phyloP scores from a whole-genome alignment of 2,329 filamentous ascomycete genomes.

The Exophiala sp. region DNA sequence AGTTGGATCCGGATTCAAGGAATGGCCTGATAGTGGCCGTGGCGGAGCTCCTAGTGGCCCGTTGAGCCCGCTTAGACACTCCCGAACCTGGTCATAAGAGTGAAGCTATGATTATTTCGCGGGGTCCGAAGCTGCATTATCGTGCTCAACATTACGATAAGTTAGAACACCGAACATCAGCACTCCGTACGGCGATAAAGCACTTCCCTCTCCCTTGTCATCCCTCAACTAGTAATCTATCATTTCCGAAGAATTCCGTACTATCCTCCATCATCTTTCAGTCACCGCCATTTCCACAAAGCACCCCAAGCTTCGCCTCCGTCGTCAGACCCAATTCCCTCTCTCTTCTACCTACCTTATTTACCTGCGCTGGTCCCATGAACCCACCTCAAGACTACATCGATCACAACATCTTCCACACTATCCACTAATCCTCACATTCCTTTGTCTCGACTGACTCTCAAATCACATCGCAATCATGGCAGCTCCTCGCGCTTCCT shows the following conservation, averaged over 20 bases:
- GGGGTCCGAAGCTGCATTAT: too few species aligned
- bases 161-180: too few species aligned
- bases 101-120: too few species aligned
- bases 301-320: too few species aligned
- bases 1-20: background rate
- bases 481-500: conserved; percentile 45
- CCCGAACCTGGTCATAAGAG: too few species aligned
- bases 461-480: conserved; percentile 30
- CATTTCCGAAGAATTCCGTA: too few species aligned
- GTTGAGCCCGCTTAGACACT: background rate
- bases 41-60: background rate
- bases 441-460: background rate
- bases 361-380: conserved; percentile 12
- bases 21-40: background rate
- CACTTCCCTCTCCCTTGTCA: too few species aligned
- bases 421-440: conserved; percentile 22
- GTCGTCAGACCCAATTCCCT: background rate
- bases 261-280: background rate
- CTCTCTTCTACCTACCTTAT: background rate
- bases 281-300: conserved; percentile 7
- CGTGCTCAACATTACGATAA: too few species aligned
- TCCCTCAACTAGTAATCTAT: too few species aligned
- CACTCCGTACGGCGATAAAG: too few species aligned
- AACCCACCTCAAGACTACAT: conserved; percentile 29
- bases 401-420: conserved; percentile 27